phyloP scores from a whole-genome alignment of 306 rosid species.

The Notholithocarpus densiflorus region DNA sequence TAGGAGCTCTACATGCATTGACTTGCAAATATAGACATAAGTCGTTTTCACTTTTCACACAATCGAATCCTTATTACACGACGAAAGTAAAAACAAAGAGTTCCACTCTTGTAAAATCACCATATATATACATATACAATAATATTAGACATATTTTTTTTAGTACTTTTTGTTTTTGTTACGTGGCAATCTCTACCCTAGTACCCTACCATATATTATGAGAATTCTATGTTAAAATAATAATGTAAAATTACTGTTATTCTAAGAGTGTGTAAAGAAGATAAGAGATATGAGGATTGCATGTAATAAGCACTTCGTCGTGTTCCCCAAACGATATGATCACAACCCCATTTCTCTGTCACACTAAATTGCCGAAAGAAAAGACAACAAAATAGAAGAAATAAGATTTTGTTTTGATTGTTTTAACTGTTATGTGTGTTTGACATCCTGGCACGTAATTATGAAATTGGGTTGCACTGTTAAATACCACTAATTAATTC shows the following conservation, averaged over 20 bases:
- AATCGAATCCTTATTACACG: conserved; percentile 24
- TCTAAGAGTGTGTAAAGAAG: neutral
- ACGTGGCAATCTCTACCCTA: conserved; percentile 25
- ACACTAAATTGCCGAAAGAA: conserved; percentile 37
- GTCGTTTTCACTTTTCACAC: conserved; percentile 2
- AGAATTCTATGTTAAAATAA: conserved; percentile 2
- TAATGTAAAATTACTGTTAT: neutral
- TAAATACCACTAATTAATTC: conserved; percentile 17
- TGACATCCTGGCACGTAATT: conserved; percentile 65
- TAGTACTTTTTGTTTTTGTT: neutral
- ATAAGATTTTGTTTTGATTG: conserved; percentile 46
- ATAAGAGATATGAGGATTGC: conserved; percentile 21
- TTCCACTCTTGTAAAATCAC: conserved; percentile 13
- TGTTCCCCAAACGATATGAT: conserved; percentile 15
- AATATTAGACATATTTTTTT: too few relatives aligned
- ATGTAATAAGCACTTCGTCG: conserved; percentile 26
- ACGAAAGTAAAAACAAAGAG: conserved; percentile 9
- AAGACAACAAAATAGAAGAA: conserved; percentile 63
- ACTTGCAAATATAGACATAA: conserved; percentile 15
- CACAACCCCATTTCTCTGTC: conserved; percentile 18
- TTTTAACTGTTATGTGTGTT: conserved; percentile 37
- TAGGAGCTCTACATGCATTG: conserved; percentile 6
- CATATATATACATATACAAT: conserved; percentile 2
- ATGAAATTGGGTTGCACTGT: conserved; percentile 25
- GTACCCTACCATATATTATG: neutral